These are phyloP conservation scores for Scheffersomyces stipitis DNA, from an alignment of 805 yeast genomes.

Conservation along the genomic window DNA sequence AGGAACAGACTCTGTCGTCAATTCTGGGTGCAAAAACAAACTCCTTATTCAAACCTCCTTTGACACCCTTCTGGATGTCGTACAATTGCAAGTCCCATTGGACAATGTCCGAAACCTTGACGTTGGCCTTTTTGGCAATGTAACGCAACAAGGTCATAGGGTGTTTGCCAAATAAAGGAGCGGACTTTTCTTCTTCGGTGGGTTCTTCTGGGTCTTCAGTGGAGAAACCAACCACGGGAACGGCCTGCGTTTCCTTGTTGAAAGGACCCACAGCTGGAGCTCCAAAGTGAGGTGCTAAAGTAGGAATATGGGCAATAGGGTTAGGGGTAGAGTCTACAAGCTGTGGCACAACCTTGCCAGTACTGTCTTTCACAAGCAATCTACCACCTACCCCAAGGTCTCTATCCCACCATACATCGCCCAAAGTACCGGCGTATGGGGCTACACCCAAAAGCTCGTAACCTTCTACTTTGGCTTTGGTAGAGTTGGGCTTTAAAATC, in stretches of 20 bases:
- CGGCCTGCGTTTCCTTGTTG: conserved; percentile 73
- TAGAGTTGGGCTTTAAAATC: conserved; percentile 70
- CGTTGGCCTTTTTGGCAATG: conserved; percentile 59
- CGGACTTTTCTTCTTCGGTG: conserved; percentile 56
- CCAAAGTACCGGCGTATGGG: conserved; percentile 73
- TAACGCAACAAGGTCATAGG: conserved; percentile 66
- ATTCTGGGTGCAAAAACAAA: conserved; percentile 80
- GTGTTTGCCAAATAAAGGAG: conserved; percentile 73
- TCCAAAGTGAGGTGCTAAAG: conserved; percentile 88
- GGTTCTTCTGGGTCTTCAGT: conserved; percentile 35
- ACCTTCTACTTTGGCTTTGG: conserved; percentile 63
- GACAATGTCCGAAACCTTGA: conserved; percentile 58
- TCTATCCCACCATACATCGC: conserved; percentile 76
- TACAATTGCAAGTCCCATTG: conserved; percentile 76
- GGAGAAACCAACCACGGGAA: conserved; percentile 73
- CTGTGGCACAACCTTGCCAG: conserved; percentile 37
- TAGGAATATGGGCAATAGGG: conserved; percentile 79
- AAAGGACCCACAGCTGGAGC: conserved; percentile 65
- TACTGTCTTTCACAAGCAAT: conserved; percentile 47
- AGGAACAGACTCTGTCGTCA: conserved; percentile 83
- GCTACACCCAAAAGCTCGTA: conserved; percentile 80
- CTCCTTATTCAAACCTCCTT: conserved; percentile 77
- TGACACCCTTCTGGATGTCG: conserved; percentile 75
- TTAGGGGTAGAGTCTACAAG: conserved; percentile 60
- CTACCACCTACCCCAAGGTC: conserved; percentile 86